Evolutionary conservation across 306 rosid species (phyloP).

Genomic region (Alnus rubra): DNA sequence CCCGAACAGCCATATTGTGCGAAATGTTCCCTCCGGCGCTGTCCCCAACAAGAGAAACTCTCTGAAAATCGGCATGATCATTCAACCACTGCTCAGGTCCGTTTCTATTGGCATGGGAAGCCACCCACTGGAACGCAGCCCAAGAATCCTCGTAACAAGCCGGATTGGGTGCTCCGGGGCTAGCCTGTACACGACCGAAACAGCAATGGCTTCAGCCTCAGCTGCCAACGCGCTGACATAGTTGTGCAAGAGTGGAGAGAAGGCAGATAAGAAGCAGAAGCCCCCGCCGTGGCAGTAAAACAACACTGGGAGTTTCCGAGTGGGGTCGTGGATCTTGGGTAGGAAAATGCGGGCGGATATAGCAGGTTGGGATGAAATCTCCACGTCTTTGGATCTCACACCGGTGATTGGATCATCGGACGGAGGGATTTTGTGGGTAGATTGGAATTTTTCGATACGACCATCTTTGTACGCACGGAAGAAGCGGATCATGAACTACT

Average conservation of each 20-base stretch:
- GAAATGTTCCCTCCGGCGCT: constrained; percentile 39
- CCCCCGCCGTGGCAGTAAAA: constrained; percentile 47
- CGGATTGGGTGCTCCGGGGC: constrained; percentile 37
- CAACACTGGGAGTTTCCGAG: constrained; percentile 28
- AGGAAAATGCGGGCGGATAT: constrained; percentile 40
- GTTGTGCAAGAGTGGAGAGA: constrained; percentile 17
- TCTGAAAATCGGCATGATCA: background rate
- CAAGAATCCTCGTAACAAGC: constrained; percentile 32
- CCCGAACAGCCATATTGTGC: constrained; percentile 20
- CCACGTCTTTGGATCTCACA: constrained; percentile 36
- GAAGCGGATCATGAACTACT: constrained; percentile 30
- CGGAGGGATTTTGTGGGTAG: constrained; percentile 19
- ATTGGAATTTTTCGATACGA: constrained; percentile 11
- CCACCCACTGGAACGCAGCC: constrained; percentile 36
- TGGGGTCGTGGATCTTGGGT: constrained; percentile 12
- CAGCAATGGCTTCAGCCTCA: constrained; percentile 16
- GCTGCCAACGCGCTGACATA: constrained; percentile 26
- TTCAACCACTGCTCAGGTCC: constrained; percentile 34
- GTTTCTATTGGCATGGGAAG: constrained; percentile 23
- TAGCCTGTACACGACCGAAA: constrained; percentile 29
- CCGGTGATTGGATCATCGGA: constrained; percentile 23
- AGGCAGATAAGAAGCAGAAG: constrained; percentile 40
- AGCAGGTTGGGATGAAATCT: constrained; percentile 28
- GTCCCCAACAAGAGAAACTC: constrained; percentile 33
- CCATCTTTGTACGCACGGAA: constrained; percentile 34